Percentiles rank a stretch among this genome's conserved stretches.
phyloP scores from a whole-genome alignment of 129 eudicot species.

The Artemisia argyi region DNA sequence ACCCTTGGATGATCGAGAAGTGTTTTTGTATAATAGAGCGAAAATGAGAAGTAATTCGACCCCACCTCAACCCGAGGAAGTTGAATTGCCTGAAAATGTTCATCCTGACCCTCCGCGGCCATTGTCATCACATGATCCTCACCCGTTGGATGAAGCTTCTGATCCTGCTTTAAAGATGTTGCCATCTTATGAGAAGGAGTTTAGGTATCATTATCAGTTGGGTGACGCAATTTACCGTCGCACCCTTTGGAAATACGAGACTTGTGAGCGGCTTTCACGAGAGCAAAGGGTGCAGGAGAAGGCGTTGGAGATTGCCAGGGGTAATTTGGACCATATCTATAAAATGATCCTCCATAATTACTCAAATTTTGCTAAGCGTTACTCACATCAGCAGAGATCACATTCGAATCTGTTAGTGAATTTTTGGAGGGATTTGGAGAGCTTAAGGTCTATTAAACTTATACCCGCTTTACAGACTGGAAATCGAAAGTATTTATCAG shows the following conservation, averaged over 20 bases:
- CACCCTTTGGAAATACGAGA: conserved; percentile 52
- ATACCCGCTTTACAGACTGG: conserved; percentile 62
- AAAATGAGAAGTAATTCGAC: conserved; percentile 70
- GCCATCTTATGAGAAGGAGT: conserved; percentile 83
- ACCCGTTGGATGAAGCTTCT: conserved; percentile 79
- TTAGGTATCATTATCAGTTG: conserved; percentile 75
- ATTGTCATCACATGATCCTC: conserved; percentile 53
- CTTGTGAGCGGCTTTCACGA: conserved; percentile 58
- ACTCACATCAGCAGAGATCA: conserved; percentile 62
- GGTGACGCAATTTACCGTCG: conserved; percentile 68
- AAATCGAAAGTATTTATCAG: conserved; percentile 60
- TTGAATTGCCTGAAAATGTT: conserved; percentile 43
- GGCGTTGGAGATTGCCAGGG: conserved; percentile 92
- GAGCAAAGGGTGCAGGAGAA: conserved; percentile 91
- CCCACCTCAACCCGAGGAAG: conserved; percentile 60
- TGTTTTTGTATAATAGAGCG: conserved; percentile 70
- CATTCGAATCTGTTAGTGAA: conserved; percentile 67
- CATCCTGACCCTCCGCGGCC: conserved; percentile 58
- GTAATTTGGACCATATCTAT: conserved; percentile 75
- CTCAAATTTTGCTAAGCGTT: conserved; percentile 63
- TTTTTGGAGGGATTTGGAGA: conserved; percentile 76
- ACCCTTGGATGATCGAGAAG: conserved; percentile 78
- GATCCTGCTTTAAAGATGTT: conserved; percentile 91
- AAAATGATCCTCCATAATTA: conserved; percentile 69
- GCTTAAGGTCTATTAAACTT: conserved; percentile 64